Evolutionary conservation across 805 yeast genomes (phyloP).

Genomic region (Monosporozyma aerobia): DNA sequence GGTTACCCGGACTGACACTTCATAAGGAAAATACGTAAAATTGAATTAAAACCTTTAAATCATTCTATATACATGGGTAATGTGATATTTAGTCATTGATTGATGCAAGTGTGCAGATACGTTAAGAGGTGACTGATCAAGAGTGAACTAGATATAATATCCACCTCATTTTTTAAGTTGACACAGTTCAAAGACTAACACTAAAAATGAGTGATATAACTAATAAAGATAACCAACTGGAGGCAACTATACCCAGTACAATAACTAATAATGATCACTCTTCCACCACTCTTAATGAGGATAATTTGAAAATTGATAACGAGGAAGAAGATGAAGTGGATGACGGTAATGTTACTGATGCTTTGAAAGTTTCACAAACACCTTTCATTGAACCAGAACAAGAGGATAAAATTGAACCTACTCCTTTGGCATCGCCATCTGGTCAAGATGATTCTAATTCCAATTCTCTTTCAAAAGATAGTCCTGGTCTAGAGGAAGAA

Average conservation of each 20-base stretch:
- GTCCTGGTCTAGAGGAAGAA: background rate
- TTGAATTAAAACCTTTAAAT: background rate
- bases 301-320: constrained; percentile 1
- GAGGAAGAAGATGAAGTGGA: constrained; percentile 5
- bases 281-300: background rate
- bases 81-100: too few species aligned
- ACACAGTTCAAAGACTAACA: too few species aligned
- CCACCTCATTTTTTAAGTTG: too few species aligned
- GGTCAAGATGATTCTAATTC: background rate
- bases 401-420: background rate
- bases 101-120: too few species aligned
- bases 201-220: background rate
- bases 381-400: background rate
- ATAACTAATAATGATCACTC: background rate
- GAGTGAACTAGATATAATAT: too few species aligned
- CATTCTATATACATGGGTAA: background rate
- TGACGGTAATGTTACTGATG: background rate
- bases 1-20: background rate
- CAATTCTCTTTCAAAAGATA: background rate
- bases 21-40: too few species aligned
- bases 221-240: background rate
- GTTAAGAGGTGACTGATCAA: too few species aligned
- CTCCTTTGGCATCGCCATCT: background rate
- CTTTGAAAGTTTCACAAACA: background rate
- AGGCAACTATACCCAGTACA: too few species aligned